Conservation (phyloP, 2,329 filamentous ascomycete genomes). For the Magnaporthiopsis incrustans region DNA sequence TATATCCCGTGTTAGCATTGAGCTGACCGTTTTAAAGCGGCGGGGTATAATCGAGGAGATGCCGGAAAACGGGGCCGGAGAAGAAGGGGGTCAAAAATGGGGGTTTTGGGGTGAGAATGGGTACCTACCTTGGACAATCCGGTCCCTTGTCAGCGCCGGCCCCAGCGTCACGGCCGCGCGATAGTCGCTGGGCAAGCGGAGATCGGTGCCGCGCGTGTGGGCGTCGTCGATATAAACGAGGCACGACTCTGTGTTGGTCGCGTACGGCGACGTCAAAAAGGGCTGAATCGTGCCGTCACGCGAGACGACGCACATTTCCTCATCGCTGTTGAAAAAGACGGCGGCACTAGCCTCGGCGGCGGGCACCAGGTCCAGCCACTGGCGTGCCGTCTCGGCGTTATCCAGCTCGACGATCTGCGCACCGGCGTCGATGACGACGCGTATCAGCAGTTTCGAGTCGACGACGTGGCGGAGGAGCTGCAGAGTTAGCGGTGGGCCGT, state of each 20-base stretch:
- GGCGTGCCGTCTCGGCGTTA: constrained; percentile 44
- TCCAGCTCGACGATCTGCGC: constrained; percentile 58
- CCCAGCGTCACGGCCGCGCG: constrained; percentile 62
- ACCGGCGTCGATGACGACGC: constrained; percentile 63
- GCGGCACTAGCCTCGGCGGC: constrained; percentile 36
- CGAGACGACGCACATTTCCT: constrained; percentile 17
- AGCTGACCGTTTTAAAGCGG: too few relatives aligned
- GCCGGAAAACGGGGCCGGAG: too few relatives aligned
- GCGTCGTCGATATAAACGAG: constrained; percentile 63
- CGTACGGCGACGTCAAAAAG: constrained; percentile 52
- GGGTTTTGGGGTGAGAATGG: too few relatives aligned
- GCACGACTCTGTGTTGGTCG: constrained; percentile 46
- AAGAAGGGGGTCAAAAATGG: too few relatives aligned
- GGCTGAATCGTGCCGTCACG: constrained; percentile 26
- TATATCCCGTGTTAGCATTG: constrained; percentile 16
- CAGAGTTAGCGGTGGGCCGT: constrained; percentile 10
- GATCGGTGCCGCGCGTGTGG: constrained; percentile 62
- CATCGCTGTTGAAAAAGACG: constrained; percentile 49
- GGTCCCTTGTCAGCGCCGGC: constrained; percentile 57
- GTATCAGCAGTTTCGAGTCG: constrained; percentile 27
- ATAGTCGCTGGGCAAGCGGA: constrained; percentile 50
- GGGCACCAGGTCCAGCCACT: constrained; percentile 39
- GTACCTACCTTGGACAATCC: constrained; percentile 44
- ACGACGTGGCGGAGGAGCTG: constrained; percentile 22
- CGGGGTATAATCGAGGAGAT: too few relatives aligned